Conservation (phyloP, 257 asterid genomes). For the Forsythia viridissima region DNA sequence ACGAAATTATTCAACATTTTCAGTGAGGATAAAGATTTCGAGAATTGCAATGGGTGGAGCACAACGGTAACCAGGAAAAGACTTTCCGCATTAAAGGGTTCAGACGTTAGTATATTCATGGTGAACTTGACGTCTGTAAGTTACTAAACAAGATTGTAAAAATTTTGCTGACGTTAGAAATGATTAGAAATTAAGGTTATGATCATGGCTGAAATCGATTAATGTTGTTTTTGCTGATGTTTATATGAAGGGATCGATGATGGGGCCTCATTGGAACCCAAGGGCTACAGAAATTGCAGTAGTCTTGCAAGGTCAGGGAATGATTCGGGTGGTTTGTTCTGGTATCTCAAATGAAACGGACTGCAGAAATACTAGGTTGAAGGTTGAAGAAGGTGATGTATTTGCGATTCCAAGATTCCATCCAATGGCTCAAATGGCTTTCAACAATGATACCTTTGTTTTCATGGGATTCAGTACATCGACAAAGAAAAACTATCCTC, state of each 20-base stretch:
- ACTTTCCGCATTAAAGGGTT: slow-evolving; percentile 43
- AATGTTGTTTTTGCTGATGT: not conserved
- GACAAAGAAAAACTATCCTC: slow-evolving; percentile 59
- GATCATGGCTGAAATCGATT: not conserved
- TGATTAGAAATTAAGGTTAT: not conserved
- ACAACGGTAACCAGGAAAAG: slow-evolving; percentile 55
- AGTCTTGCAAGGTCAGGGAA: slow-evolving; percentile 66
- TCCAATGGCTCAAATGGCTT: slow-evolving; percentile 87
- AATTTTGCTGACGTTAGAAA: not conserved
- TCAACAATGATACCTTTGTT: slow-evolving; percentile 66
- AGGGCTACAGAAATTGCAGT: slow-evolving; percentile 66
- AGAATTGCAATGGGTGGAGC: slow-evolving; percentile 91
- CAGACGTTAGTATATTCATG: slow-evolving; percentile 65
- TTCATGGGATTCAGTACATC: slow-evolving; percentile 71
- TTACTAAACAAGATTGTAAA: not conserved
- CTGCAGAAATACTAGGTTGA: slow-evolving; percentile 48
- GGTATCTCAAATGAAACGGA: slow-evolving; percentile 19
- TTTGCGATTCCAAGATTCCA: slow-evolving; percentile 70
- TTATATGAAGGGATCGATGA: slow-evolving; percentile 72
- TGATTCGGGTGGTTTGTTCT: slow-evolving; percentile 62
- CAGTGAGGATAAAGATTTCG: slow-evolving; percentile 62
- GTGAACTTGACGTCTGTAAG: slow-evolving; percentile 76
- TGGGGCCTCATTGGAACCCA: slow-evolving; percentile 98
- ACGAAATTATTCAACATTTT: slow-evolving; percentile 51
- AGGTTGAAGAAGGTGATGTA: slow-evolving; percentile 66